These are phyloP conservation scores for Phytopythium cucurbitacearum DNA, from an alignment of 352 stramenopile species.

Conservation along the genomic window DNA sequence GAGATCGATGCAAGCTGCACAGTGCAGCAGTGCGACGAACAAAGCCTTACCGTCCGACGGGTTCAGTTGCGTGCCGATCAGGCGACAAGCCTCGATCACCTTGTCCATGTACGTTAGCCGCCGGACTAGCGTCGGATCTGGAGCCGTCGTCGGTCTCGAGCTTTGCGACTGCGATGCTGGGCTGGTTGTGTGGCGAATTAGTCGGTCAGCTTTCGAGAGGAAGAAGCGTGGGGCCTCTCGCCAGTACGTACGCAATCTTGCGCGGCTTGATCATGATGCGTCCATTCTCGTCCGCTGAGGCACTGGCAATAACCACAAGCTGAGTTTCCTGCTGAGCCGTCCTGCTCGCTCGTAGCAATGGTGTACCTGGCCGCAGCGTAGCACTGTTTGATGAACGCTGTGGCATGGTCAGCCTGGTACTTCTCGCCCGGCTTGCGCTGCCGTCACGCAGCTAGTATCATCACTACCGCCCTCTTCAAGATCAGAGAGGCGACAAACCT, in stretches of 20 bases:
- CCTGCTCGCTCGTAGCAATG: background rate
- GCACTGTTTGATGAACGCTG: constrained; percentile 85
- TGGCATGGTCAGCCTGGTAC: constrained; percentile 76
- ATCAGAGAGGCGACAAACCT: constrained; percentile 25
- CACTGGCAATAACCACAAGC: constrained; percentile 24
- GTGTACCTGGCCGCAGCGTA: constrained; percentile 75
- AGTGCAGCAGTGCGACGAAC: background rate
- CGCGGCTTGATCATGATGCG: constrained; percentile 69
- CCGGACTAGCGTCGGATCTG: constrained; percentile 45
- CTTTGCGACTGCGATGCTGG: background rate
- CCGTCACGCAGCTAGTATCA: constrained; percentile 1
- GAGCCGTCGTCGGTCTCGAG: background rate
- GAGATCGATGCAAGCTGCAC: background rate
- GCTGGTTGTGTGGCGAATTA: too few species aligned
- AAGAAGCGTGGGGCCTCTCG: background rate
- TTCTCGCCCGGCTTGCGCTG: constrained; percentile 49
- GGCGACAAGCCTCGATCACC: constrained; percentile 66
- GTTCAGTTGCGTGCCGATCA: constrained; percentile 78
- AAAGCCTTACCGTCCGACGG: constrained; percentile 51
- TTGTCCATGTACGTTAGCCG: constrained; percentile 71
- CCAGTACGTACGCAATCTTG: constrained; percentile 43
- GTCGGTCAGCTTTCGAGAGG: too few species aligned
- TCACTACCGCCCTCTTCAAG: background rate
- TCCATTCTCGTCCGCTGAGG: constrained; percentile 80
- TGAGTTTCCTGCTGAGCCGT: background rate